Percentiles rank a stretch among this genome's conserved stretches.
Conservation (phyloP, 192 early-diverging fungal genomes). For the Coemansia sp. region DNA sequence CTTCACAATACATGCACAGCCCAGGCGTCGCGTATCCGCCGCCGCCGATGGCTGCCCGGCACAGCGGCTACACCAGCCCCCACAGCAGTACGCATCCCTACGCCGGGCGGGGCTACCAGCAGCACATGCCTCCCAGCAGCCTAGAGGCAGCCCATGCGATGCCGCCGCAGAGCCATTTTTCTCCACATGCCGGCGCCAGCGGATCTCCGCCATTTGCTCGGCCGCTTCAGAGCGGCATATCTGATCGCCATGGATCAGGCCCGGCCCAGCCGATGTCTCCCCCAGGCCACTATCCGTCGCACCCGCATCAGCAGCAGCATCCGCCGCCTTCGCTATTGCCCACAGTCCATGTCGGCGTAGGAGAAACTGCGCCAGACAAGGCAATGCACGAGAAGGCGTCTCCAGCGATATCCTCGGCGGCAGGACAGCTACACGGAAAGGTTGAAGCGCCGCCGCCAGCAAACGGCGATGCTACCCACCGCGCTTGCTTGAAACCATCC, state of each 20-base stretch:
- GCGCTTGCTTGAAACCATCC: neutral
- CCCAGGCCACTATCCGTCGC: neutral
- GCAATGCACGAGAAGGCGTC: conserved; percentile 5
- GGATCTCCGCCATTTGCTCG: conserved; percentile 1
- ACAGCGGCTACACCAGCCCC: conserved; percentile 7
- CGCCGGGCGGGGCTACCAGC: conserved; percentile 3
- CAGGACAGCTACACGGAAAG: too few species aligned
- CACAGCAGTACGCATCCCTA: conserved; percentile 2
- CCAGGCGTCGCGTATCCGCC: conserved; percentile 9
- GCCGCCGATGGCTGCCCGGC: conserved; percentile 14
- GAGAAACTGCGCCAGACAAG: neutral
- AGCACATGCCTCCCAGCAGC: neutral
- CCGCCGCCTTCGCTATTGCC: conserved; percentile 7
- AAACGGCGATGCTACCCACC: neutral
- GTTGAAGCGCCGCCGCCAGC: conserved; percentile 6
- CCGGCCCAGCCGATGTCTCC: neutral
- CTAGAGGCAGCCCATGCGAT: neutral
- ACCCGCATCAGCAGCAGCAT: too few species aligned
- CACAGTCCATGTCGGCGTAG: neutral
- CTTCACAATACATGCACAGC: conserved; percentile 18
- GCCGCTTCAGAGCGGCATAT: neutral
- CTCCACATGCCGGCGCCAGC: conserved; percentile 5
- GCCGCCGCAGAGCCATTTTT: conserved; percentile 5
- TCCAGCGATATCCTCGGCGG: conserved; percentile 10
- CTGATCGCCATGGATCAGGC: conserved; percentile 1